Conservation (phyloP, 345 rosid species). For the Anastatica hierochuntica region DNA sequence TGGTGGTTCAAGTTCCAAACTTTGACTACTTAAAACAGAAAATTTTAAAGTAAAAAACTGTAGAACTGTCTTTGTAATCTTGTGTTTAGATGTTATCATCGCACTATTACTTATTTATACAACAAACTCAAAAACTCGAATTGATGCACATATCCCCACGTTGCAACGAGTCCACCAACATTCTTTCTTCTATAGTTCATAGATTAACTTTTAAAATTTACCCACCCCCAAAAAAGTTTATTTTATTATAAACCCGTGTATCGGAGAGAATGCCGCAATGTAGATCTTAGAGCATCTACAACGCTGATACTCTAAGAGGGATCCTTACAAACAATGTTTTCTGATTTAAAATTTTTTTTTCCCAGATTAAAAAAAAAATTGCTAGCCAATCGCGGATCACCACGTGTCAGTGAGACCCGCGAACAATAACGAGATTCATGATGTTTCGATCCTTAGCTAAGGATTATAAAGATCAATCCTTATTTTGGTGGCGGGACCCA, state of each 20-base stretch:
- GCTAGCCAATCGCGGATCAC: too few relatives aligned
- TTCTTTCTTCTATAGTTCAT: slow-evolving; percentile 16
- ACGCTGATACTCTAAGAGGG: too few relatives aligned
- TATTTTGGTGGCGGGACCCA: too few relatives aligned
- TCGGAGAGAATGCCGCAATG: slow-evolving; percentile 31
- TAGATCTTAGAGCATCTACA: too few relatives aligned
- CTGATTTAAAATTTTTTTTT: too few relatives aligned
- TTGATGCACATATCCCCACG: slow-evolving; percentile 19
- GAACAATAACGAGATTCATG: too few relatives aligned
- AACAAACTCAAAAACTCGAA: slow-evolving; percentile 13
- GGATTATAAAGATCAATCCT: too few relatives aligned
- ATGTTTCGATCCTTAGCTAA: too few relatives aligned
- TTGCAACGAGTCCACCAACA: slow-evolving; percentile 27
- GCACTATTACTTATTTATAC: slow-evolving; percentile 25
- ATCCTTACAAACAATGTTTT: too few relatives aligned
- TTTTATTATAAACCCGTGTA: slow-evolving; percentile 5
- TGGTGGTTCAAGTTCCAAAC: slow-evolving; percentile 72
- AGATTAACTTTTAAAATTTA: neutral
- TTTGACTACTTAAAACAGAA: neutral
- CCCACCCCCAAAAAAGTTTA: neutral
- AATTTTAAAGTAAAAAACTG: neutral
- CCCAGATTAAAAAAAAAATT: too few relatives aligned
- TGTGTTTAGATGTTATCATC: slow-evolving; percentile 17
- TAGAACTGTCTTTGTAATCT: neutral
- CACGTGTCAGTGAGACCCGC: too few relatives aligned